phyloP scores from a whole-genome alignment of 75 land plant genomes.

The Cryptomeria japonica region DNA sequence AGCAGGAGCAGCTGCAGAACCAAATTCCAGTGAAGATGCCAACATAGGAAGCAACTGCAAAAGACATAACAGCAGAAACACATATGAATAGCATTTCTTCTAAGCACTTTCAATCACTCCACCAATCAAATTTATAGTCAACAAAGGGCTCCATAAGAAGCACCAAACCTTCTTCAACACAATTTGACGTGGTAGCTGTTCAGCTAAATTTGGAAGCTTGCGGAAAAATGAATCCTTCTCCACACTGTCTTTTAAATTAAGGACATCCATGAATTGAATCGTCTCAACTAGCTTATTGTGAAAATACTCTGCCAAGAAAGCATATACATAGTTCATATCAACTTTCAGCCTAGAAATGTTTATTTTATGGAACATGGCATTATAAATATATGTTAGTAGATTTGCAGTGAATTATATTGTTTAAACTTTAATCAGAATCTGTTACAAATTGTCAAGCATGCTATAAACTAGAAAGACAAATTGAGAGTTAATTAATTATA shows the following conservation, averaged over 20 bases:
- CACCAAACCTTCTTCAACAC: constrained; percentile 88
- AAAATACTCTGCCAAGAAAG: constrained; percentile 74
- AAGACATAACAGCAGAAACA: background rate
- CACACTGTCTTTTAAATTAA: constrained; percentile 94
- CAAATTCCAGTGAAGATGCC: constrained; percentile 97
- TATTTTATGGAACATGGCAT: background rate
- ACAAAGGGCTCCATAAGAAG: background rate
- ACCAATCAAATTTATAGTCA: background rate
- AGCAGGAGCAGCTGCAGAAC: constrained; percentile 98
- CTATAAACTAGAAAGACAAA: background rate
- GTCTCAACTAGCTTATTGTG: constrained; percentile 99
- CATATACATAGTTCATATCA: background rate
- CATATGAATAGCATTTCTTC: background rate
- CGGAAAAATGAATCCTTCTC: constrained; percentile 98
- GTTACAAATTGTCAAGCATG: background rate
- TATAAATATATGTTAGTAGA: background rate
- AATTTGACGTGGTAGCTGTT: constrained; percentile 97
- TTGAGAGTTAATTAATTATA: background rate
- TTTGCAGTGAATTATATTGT: background rate
- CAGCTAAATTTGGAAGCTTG: constrained; percentile 90
- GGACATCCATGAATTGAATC: constrained; percentile 96
- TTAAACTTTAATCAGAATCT: background rate
- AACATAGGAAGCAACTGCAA: constrained; percentile 89
- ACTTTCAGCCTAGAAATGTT: background rate
- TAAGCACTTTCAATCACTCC: background rate